Percentiles rank a stretch among this genome's conserved stretches.
Evolutionary conservation across 148 eudicot genomes (phyloP).

Genomic region (Heliamphora exappendiculata): DNA sequence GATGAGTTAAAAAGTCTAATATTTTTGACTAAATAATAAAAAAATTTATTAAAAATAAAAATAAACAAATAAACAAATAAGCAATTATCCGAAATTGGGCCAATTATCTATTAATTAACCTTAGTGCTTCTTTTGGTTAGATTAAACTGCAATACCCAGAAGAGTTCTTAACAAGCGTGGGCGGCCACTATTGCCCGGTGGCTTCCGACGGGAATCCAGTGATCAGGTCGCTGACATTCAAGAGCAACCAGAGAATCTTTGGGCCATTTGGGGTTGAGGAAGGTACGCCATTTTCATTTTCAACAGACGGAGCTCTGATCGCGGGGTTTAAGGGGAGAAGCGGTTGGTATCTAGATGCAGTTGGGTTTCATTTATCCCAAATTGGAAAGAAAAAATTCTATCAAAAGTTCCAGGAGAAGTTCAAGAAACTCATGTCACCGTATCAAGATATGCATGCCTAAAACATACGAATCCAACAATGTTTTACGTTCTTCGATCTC

Average conservation of each 20-base stretch:
- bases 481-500: too few relatives aligned
- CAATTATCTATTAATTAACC: background rate
- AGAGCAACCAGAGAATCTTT: slow-evolving; percentile 48
- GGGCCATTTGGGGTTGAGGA: slow-evolving; percentile 63
- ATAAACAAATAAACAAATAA: too few relatives aligned
- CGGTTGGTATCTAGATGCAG: slow-evolving; percentile 66
- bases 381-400: slow-evolving; percentile 18
- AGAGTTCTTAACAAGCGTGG: slow-evolving; percentile 45
- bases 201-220: slow-evolving; percentile 50
- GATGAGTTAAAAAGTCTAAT: too few relatives aligned
- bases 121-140: slow-evolving; percentile 6
- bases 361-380: slow-evolving; percentile 38
- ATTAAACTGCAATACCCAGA: slow-evolving; percentile 64
- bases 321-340: slow-evolving; percentile 60
- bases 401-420: slow-evolving; percentile 29
- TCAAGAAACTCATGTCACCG: slow-evolving; percentile 28
- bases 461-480: too few relatives aligned
- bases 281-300: slow-evolving; percentile 53
- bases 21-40: too few relatives aligned
- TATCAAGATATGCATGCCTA: too few relatives aligned
- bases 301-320: slow-evolving; percentile 45
- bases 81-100: too few relatives aligned
- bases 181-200: slow-evolving; percentile 51
- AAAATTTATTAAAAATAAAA: too few relatives aligned
- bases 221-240: slow-evolving; percentile 50